Percentiles rank a stretch among this genome's conserved stretches.
phyloP scores from a whole-genome alignment of 1,284 basidiomycete genomes.

The Cryptococcus sp. region DNA sequence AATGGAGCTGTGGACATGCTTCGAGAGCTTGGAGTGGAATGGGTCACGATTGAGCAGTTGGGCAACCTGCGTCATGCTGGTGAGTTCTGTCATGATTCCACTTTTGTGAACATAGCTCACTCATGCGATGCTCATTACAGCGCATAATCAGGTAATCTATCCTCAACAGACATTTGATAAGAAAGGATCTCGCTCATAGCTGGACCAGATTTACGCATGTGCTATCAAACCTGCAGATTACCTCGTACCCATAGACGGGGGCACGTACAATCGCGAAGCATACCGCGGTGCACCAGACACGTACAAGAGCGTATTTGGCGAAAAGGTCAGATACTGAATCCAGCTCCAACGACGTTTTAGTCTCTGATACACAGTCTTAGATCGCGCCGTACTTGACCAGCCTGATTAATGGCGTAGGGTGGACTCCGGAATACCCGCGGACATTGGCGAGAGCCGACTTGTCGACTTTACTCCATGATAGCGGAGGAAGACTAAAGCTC shows the following conservation, averaged over 20 bases:
- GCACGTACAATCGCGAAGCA: constrained; percentile 63
- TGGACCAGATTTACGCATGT: constrained; percentile 70
- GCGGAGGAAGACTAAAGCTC: constrained; percentile 53
- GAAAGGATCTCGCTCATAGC: background rate
- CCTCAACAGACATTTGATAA: background rate
- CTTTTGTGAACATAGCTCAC: no score
- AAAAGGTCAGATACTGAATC: constrained; percentile 58
- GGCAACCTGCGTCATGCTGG: constrained; percentile 56
- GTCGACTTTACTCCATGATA: constrained; percentile 56
- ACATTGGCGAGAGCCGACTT: constrained; percentile 72
- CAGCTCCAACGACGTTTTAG: background rate
- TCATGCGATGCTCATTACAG: background rate
- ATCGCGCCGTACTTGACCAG: constrained; percentile 80
- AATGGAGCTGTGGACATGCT: constrained; percentile 72
- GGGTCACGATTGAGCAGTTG: constrained; percentile 63
- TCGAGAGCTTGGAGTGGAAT: constrained; percentile 66
- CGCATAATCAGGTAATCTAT: background rate
- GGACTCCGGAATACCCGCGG: constrained; percentile 73
- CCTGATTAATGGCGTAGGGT: constrained; percentile 81
- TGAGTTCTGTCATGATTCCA: background rate
- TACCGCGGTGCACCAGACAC: constrained; percentile 70
- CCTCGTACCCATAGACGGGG: constrained; percentile 61
- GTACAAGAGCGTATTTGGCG: constrained; percentile 69
- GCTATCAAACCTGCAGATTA: constrained; percentile 72
- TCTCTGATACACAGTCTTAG: constrained; percentile 51